Evolutionary conservation across 164 flowering plant species (phyloP), one percentile per base, ranked within the genome.

Genomic region (Tetrastigma voinierianum): DNA sequence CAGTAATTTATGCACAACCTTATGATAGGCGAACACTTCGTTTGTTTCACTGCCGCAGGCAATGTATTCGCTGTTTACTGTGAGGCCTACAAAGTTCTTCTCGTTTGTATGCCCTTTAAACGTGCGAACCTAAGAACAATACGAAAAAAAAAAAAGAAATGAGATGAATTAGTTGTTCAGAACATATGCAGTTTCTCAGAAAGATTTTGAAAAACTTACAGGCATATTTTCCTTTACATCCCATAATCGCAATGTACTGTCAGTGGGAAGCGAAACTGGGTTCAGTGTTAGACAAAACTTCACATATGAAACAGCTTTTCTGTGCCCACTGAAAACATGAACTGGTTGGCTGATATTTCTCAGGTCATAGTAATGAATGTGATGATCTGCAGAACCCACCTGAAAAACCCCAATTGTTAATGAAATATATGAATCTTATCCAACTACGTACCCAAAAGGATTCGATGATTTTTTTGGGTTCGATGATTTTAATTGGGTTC

Each of bases 331-430:
- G 62, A 90, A 88, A 23, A 83, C 83, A 73, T 82, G 84, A n/a
- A 91, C 68, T 56, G 98, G 95, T 18, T 78, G 82, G 75, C 88
- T 91, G 51, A 66, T 71, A 51, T 88, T 88, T 74, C 98, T 81
- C 78, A 91, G 68, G 75, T 93, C 98, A 74, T 89, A 93, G 75
- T 89, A 91, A 64, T 91, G 88, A 68, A 93, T 78, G 72, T 88
- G 86, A 77, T 84, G 97, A 82, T 93, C 97, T 40, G 97, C 94
- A 68, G 96, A 91, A 67, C 98, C 97, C 48, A 91, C 91, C 98
- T 93, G 90, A 55, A 79, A 68, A 70, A 72, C 24, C 16, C 24
- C 61, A 76, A 46, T 47, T 20, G 20, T n/a, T 18, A 13, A 48
- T 46, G 18, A 17, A 11, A 32, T 17, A 57, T 20, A 25, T 14